A percentile compares a stretch with the other conserved stretches of the same genome.
phyloP scores from a whole-genome alignment of 129 eudicot species.

The Tanacetum coccineum region DNA sequence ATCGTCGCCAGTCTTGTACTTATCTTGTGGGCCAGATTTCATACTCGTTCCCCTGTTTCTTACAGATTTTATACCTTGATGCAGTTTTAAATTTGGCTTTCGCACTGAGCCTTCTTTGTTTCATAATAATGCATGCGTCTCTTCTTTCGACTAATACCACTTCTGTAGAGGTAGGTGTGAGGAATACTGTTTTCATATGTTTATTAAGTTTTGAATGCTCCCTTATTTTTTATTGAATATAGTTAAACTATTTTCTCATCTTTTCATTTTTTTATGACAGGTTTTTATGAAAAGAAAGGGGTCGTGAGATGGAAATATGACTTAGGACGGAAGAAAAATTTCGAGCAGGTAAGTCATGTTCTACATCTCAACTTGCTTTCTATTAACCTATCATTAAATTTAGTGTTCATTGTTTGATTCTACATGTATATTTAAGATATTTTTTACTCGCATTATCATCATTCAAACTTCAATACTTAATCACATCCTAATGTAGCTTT shows the following conservation, averaged over 20 bases:
- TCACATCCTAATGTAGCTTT: not conserved
- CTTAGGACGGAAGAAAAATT: too few species aligned
- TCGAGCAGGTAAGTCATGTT: too few species aligned
- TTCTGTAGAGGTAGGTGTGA: constrained; percentile 66
- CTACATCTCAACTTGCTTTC: too few species aligned
- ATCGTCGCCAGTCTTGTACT: constrained; percentile 1
- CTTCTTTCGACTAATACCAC: constrained; percentile 82
- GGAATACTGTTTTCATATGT: not conserved
- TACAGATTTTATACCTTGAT: constrained; percentile 63
- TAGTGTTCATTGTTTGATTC: too few species aligned
- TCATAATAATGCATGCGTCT: constrained; percentile 66
- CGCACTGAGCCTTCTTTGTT: constrained; percentile 77
- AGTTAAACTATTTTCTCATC: too few species aligned
- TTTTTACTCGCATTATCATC: not conserved
- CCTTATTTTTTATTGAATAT: too few species aligned
- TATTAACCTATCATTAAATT: too few species aligned
- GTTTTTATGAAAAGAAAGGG: too few species aligned
- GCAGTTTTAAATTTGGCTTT: constrained; percentile 93
- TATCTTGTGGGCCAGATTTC: not conserved
- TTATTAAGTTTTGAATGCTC: too few species aligned
- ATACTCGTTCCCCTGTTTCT: constrained; percentile 28
- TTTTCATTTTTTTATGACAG: too few species aligned
- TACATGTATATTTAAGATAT: too few species aligned
- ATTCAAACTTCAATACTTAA: not conserved
- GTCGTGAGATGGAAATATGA: too few species aligned